Base-by-base conservation (phyloP, 768 basidiomycete genomes). In the Phanerochaete carnosa region DNA sequence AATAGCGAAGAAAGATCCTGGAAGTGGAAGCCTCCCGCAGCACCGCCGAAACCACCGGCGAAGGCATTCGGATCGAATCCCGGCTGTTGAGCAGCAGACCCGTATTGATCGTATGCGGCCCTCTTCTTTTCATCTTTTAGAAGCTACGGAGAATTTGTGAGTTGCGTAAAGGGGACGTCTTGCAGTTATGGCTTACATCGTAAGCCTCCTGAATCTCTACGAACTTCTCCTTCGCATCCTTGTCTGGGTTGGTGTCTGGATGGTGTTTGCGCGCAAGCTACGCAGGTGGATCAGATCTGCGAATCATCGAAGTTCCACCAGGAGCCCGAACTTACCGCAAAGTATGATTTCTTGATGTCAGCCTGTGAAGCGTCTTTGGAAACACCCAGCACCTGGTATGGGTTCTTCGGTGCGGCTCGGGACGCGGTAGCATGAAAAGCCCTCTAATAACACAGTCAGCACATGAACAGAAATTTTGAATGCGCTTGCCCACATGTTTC, bases 241-340 rank as follows among this genome's bases (percentile, higher is more conserved):
- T 90, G 76, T 96, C 93, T 45, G 94, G 90, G 75, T 95, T 98
- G 13, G 95, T 95, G 70, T 99, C 97, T 0, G 97, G 97, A 74
- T 99, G 97, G 70, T 90, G 97, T 79, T 98, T 96, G 62, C 96
- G 91, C 19, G 97, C 97, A 64, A 99, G 89, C 96, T 97, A 70
- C 33, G 25, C 45, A 15, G n/a, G 43, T 46, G 30, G n/a, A 35
- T 64, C 23, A 5, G 22, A 35, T 58, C 63, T 56, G 66, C 66
- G 62, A 25, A 11, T 5, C 22, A 25, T 25, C 28, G 26, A 30
- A 55, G n/a, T 43, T 29, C 30, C 39, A 29, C 55, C 39, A 60
- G 9, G 43, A 45, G 45, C 16, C 6, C 26, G 43, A 16, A 74
- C 92, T 69, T 72, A 97, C 96, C 70, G 91, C 82, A 75, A 98